phyloP scores from a whole-genome alignment of 176 grass and related monocot genomes.

The Ampelocalamus luodianensis region DNA sequence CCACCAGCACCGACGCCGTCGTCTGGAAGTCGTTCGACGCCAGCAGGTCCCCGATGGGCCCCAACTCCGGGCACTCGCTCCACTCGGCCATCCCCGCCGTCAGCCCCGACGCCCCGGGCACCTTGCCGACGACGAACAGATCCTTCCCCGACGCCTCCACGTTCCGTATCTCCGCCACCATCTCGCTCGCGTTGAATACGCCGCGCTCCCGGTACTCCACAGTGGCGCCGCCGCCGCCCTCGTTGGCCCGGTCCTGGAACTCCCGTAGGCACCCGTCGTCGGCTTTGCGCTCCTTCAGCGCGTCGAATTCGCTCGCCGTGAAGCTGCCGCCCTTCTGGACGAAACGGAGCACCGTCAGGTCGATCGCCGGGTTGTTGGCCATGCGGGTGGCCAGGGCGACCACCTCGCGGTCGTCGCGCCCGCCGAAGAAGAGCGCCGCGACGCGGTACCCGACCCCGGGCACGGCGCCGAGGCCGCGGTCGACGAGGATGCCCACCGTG shows the following conservation, averaged over 20 bases:
- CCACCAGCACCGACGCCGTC: constrained; percentile 58
- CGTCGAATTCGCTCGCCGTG: constrained; percentile 37
- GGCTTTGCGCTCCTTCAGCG: constrained; percentile 50
- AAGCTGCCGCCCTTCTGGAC: constrained; percentile 34
- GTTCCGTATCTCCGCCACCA: constrained; percentile 54
- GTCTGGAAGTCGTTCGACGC: constrained; percentile 69
- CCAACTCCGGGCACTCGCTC: constrained; percentile 85
- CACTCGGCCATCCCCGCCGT: constrained; percentile 72
- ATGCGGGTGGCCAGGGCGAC: constrained; percentile 64
- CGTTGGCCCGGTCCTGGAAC: constrained; percentile 39
- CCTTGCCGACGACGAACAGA: constrained; percentile 65
- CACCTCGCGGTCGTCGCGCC: constrained; percentile 72
- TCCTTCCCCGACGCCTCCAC: constrained; percentile 55
- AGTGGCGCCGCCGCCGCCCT: not conserved
- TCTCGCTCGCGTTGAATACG: constrained; percentile 64
- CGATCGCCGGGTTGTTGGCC: constrained; percentile 55
- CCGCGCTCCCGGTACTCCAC: constrained; percentile 59
- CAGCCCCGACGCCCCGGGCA: constrained; percentile 45
- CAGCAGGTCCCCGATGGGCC: constrained; percentile 72
- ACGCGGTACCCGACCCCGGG: constrained; percentile 41
- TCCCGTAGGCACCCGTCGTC: constrained; percentile 59
- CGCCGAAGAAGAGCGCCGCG: constrained; percentile 72
- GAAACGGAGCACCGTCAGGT: constrained; percentile 62
- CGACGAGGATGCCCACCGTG: constrained; percentile 71
- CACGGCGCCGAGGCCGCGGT: constrained; percentile 57